A percentile compares a stretch with the other conserved stretches of the same genome.
Evolutionary conservation across 495 filamentous ascomycete species (phyloP).

Genomic region (Alectoria sarmentosa): DNA sequence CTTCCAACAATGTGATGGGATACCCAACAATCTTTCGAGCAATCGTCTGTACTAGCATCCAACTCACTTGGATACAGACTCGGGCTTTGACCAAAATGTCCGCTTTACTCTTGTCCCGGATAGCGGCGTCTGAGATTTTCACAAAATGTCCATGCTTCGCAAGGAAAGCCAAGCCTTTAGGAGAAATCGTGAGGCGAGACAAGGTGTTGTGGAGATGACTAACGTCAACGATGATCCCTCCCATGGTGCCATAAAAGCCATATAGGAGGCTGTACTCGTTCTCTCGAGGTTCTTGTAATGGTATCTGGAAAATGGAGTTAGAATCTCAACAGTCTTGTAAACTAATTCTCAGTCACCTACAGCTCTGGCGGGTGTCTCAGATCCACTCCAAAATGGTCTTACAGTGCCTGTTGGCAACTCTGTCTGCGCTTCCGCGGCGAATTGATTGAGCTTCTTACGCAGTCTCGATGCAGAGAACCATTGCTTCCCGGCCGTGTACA

Average conservation of each 20-base stretch:
- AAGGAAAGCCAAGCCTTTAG: conserved; percentile 16
- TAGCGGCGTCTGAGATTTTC: conserved; percentile 15
- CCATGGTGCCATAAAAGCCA: conserved; percentile 37
- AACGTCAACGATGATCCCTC: conserved; percentile 32
- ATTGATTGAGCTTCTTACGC: conserved; percentile 1
- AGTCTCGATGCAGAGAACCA: conserved; percentile 12
- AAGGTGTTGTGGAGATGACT: conserved; percentile 17
- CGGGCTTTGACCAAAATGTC: conserved; percentile 29
- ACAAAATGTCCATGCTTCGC: conserved; percentile 19
- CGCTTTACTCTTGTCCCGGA: conserved; percentile 30
- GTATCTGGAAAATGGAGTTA: neutral
- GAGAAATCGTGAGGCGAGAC: conserved; percentile 24
- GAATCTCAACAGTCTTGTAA: neutral
- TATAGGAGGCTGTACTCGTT: conserved; percentile 16
- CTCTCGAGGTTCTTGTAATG: neutral
- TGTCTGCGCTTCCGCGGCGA: neutral
- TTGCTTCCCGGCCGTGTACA: conserved; percentile 16
- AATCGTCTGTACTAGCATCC: conserved; percentile 31
- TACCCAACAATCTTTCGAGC: conserved; percentile 19
- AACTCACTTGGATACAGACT: conserved; percentile 31
- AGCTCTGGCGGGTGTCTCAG: neutral
- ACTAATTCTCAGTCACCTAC: neutral
- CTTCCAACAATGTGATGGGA: conserved; percentile 31
- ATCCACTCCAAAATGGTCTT: conserved; percentile 3
- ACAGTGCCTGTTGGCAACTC: neutral